A percentile compares a stretch with the other conserved stretches of the same genome.
Conservation (phyloP, 345 rosid genomes). For the Cardiospermum halicacabum region DNA sequence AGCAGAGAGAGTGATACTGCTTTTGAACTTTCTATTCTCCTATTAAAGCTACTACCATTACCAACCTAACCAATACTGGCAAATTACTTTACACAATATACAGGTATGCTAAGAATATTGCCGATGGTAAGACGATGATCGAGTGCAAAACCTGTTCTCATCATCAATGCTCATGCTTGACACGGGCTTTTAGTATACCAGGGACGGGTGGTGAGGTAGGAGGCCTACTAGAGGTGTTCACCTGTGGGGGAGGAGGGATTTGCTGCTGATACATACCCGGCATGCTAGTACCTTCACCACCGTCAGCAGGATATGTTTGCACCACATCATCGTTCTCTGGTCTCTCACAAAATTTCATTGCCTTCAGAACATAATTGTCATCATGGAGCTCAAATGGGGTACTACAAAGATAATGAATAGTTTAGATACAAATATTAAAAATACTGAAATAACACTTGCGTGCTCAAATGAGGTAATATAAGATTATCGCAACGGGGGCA, state of each 20-base stretch:
- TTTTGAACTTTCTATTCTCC: slow-evolving; percentile 15
- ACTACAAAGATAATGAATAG: slow-evolving; percentile 36
- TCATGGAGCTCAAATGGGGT: slow-evolving; percentile 99
- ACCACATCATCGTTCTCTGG: slow-evolving; percentile 40
- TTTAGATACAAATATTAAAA: neutral
- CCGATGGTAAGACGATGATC: slow-evolving; percentile 16
- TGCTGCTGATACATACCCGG: slow-evolving; percentile 40
- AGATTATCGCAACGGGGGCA: neutral
- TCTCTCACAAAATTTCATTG: slow-evolving; percentile 76
- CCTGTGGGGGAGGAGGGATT: slow-evolving; percentile 32
- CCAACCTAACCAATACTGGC: slow-evolving; percentile 20
- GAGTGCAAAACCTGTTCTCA: slow-evolving; percentile 12
- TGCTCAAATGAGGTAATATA: neutral
- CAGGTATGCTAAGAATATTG: slow-evolving; percentile 37
- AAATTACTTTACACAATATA: slow-evolving; percentile 65
- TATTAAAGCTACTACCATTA: slow-evolving; percentile 2
- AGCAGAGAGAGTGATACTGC: slow-evolving; percentile 20
- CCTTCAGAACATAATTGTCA: slow-evolving; percentile 92
- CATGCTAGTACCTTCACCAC: slow-evolving; percentile 57
- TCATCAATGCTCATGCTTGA: slow-evolving; percentile 72
- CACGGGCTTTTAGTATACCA: slow-evolving; percentile 57
- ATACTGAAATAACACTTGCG: neutral
- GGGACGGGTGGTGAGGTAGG: slow-evolving; percentile 61
- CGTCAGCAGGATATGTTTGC: slow-evolving; percentile 28
- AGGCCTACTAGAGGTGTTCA: slow-evolving; percentile 39